Evolutionary conservation across 2,329 filamentous ascomycete species (phyloP), one percentile per base, ranked within the genome.

Genomic region (Clonostachys solani): DNA sequence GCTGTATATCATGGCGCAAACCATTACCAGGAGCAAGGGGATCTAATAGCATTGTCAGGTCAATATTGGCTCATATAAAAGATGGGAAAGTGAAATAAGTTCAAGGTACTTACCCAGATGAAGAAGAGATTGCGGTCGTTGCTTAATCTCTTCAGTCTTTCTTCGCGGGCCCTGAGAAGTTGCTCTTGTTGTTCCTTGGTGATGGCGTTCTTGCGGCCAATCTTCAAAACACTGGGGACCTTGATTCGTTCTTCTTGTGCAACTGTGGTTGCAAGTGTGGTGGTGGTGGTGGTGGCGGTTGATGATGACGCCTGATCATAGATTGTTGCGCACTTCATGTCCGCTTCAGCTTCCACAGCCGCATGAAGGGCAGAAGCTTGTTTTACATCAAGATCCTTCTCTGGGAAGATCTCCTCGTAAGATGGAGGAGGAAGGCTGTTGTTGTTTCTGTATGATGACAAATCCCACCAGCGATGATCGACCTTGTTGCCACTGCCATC

Each of bases 361-460:
- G 82, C 83, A 46, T 72, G 72, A 9, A 74, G 72, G 2, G 78
- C 80, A n/a, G 79, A 78, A 16, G 74, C 68, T 55, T 79, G 74
- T 62, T 86, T 85, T 19, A 65, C 67, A 47, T 84, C 78, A 15
- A 74, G 52, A 41, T 74, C 70, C 46, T 72, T 65, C 38, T 71
- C 68, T 2, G 87, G 88, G 61, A 83, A 94, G 29, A 94, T 80
- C 43, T 92, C 89, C 46, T 91, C 84, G 54, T 94, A 94, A 0
- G 89, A 80, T 10, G 89, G 89, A 9, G 87, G 87, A 33, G 79
- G 73, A 5, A 74, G 69, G 10, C 79, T 66, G 37, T 67, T 68
- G 17, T 66, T 70, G 15, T 69, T 66, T 56, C 76, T 72, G 36
- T 74, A 67, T 9, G 81, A 81, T 41, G 85, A 76, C 29, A 85